These are phyloP conservation scores for Rhamnella rubrinervis DNA, from an alignment of 331 rosid genomes.

Conservation along the genomic window DNA sequence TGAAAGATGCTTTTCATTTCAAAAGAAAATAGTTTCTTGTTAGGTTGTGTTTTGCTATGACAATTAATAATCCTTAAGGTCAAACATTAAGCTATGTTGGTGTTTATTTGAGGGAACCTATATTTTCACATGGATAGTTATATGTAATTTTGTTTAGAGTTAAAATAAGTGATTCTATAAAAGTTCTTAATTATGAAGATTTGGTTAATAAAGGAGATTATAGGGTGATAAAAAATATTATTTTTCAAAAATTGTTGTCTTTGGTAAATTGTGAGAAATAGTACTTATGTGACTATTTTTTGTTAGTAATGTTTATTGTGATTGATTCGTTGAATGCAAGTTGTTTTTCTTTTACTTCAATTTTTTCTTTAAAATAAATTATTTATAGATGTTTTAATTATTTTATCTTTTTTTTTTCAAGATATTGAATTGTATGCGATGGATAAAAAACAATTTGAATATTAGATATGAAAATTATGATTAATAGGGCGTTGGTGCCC, in stretches of 20 bases:
- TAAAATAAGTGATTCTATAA: not conserved
- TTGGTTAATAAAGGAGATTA: no score
- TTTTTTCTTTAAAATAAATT: no score
- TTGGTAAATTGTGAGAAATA: not conserved
- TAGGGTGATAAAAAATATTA: no score
- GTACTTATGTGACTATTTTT: not conserved
- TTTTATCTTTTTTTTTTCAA: no score
- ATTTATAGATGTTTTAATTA: no score
- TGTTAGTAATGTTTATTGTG: not conserved
- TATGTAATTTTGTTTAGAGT: not conserved
- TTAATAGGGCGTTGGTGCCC: no score
- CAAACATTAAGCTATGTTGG: slow-evolving; percentile 5
- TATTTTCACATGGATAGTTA: slow-evolving; percentile 4
- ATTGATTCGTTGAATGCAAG: not conserved
- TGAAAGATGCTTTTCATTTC: not conserved
- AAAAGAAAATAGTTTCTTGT: not conserved
- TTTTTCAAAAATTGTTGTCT: no score
- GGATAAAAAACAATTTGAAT: no score
- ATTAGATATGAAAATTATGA: no score
- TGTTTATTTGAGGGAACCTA: not conserved
- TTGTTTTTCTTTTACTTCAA: not conserved
- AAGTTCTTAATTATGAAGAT: not conserved
- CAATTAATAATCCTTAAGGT: slow-evolving; percentile 20
- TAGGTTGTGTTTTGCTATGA: not conserved
- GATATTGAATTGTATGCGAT: no score